Base-by-base conservation (phyloP, 805 yeast species). In the Lipomyces oligophaga region DNA sequence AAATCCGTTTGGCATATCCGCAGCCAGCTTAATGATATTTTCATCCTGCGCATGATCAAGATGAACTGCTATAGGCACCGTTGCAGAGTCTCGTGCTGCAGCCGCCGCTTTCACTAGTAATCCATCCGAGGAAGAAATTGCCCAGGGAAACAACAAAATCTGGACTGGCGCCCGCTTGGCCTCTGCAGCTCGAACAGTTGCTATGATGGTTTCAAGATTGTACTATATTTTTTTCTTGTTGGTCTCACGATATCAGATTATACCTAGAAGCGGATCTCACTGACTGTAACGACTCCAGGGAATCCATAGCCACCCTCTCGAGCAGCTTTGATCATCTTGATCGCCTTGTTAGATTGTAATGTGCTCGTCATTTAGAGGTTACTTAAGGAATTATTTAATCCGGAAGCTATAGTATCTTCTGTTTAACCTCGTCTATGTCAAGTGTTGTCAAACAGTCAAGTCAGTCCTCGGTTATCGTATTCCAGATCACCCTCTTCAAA, bases 1-100 rank as follows among this genome's bases (percentile, higher is more conserved):
- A 20, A 43, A 43, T 10, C 43, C 43, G 28, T 30, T 28, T 15
- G 32, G 30, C 7, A 41, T 24, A 13, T 41, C 18, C 18, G 45
- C 43, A 5, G 45, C 45, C 13, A 3, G 15, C 45, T 36, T 36
- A 33, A 41, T 41, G 18, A 41, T 34, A n/a, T 10, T 31, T 15
- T 41, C 45, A 24, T 41, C 45, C 13, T 41, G 45, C 20, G 45
- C 45, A 16, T 41, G 45, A 31, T 41, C 45, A 24, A 41, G 43
- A 45, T 41, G 45, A 3, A 41, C 24, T 6, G 45, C 10, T 28
- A 41, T 26, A 10, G 45, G 45, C 7, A 41, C 45, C 8, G 45
- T 25, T 13, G 45, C 45, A 3, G 39, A 34, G 11, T 25, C 21
- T 24, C 32, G 18, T 13, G 45, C 45, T 15, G 19, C 45, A 15